Evolutionary conservation across 495 filamentous ascomycete genomes (phyloP).

Genomic region (Podospora fimiseda): DNA sequence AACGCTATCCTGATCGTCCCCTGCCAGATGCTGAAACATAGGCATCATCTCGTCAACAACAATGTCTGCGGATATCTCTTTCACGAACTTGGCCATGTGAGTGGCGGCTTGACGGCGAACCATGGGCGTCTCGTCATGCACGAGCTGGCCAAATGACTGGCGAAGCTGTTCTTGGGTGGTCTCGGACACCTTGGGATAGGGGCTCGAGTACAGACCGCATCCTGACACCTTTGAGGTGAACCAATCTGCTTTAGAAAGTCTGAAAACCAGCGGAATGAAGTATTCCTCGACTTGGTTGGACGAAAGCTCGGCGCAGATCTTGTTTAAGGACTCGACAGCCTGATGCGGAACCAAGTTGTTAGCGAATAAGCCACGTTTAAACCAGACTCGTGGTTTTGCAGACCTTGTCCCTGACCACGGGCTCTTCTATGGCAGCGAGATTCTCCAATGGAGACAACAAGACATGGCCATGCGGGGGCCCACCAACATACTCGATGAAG

Average conservation of each 20-base stretch:
- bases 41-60: constrained; percentile 99
- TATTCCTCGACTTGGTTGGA: constrained; percentile 89
- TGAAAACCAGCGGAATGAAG: constrained; percentile 89
- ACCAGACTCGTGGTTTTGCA: constrained; percentile 3
- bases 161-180: constrained; percentile 82
- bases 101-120: constrained; percentile 93
- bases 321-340: constrained; percentile 98
- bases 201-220: constrained; percentile 85
- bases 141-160: constrained; percentile 82
- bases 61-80: constrained; percentile 82
- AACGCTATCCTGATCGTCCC: constrained; percentile 96
- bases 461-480: constrained; percentile 88
- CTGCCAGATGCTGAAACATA: constrained; percentile 91
- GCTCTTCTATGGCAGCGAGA: constrained; percentile 95
- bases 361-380: constrained; percentile 16
- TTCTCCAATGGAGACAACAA: constrained; percentile 96
- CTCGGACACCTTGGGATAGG: constrained; percentile 80
- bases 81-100: constrained; percentile 94
- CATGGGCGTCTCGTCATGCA: constrained; percentile 98
- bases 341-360: too few species aligned
- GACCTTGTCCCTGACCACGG: constrained; percentile 94
- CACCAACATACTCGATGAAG: constrained; percentile 97
- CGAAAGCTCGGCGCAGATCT: constrained; percentile 89
- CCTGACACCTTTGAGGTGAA: constrained; percentile 99
- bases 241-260: constrained; percentile 98